Evolutionary conservation across 2,329 filamentous ascomycete genomes (phyloP).

Genomic region (Pseudohalonectria lignicola): DNA sequence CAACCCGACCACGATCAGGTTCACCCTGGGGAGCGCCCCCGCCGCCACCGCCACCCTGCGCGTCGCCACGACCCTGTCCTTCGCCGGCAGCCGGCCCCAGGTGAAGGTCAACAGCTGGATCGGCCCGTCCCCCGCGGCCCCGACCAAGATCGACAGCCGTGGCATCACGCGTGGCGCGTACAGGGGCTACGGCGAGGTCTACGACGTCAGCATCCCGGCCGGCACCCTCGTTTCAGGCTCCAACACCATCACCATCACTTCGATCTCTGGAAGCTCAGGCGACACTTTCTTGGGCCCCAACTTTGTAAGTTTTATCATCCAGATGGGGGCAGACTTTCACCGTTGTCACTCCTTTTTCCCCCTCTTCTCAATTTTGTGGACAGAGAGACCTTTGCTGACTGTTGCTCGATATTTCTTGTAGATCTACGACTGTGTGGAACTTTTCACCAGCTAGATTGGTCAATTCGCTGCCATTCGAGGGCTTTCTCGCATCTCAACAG

Average conservation of each 20-base stretch:
- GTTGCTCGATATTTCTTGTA: background rate
- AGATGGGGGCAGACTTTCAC: no score
- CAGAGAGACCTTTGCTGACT: no score
- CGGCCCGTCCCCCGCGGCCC: conserved; percentile 36
- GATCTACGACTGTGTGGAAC: conserved; percentile 1
- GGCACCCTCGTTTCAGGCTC: conserved; percentile 46
- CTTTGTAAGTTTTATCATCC: background rate
- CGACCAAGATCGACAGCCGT: conserved; percentile 51
- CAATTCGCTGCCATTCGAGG: background rate
- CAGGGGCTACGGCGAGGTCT: conserved; percentile 51
- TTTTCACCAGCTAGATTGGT: background rate
- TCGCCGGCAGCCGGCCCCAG: conserved; percentile 46
- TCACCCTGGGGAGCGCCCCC: conserved; percentile 39
- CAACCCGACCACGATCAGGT: conserved; percentile 47
- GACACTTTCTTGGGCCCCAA: background rate
- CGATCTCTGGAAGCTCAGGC: background rate
- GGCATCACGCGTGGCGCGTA: conserved; percentile 58
- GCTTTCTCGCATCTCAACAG: background rate
- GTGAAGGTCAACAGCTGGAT: conserved; percentile 45
- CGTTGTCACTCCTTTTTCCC: background rate
- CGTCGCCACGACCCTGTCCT: conserved; percentile 54
- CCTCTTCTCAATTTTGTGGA: no score
- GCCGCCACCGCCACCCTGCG: conserved; percentile 50
- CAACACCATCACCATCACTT: conserved; percentile 50
- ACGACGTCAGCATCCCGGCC: conserved; percentile 47